Evolutionary conservation across 352 stramenopile species (phyloP).

Genomic region (Ophiocytium majus): DNA sequence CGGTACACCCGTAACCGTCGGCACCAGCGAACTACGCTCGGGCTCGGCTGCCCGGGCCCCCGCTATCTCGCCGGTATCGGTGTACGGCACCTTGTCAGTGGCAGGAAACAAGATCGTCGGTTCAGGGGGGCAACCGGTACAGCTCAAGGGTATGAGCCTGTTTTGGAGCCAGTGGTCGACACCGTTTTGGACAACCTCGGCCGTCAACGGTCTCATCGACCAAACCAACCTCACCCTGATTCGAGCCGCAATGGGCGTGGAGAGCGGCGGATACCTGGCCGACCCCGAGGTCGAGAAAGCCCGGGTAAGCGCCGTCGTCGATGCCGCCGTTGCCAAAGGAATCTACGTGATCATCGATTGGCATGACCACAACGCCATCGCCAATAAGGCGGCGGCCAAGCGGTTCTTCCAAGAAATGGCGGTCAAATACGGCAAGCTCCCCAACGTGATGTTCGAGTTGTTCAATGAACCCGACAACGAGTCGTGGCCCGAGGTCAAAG

Average conservation of each 20-base stretch:
- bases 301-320: constrained; percentile 19
- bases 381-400: background rate
- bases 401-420: constrained; percentile 23
- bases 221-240: background rate
- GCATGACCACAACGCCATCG: constrained; percentile 19
- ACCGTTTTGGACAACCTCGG: background rate
- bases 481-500: background rate
- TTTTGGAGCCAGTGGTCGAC: constrained; percentile 7
- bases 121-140: background rate
- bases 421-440: background rate
- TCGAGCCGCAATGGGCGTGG: constrained; percentile 23
- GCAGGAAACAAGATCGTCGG: background rate
- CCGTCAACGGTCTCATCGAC: background rate
- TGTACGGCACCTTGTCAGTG: background rate
- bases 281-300: background rate
- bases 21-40: too few species aligned
- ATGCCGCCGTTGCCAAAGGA: background rate
- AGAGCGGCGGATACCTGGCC: background rate
- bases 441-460: constrained; percentile 30
- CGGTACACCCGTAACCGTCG: too few species aligned
- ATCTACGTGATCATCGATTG: constrained; percentile 36
- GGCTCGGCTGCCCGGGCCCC: too few species aligned
- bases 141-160: constrained; percentile 20
- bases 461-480: constrained; percentile 13
- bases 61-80: too few species aligned